phyloP scores from a whole-genome alignment of 768 basidiomycete species.

The Psilocybe cyanescens region DNA sequence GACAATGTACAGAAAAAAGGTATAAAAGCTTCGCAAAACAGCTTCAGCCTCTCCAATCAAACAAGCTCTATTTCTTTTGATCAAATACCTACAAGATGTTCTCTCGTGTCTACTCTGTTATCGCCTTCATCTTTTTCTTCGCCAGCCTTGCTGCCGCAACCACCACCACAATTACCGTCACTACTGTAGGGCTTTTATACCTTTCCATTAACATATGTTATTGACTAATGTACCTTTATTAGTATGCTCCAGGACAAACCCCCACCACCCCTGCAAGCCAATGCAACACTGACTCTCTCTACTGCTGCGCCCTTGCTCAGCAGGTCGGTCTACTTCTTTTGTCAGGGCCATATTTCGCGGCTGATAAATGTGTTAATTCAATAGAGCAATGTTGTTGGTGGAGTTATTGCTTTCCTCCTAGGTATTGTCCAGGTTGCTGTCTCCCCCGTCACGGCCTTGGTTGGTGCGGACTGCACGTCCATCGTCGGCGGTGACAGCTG shows the following conservation, averaged over 20 bases:
- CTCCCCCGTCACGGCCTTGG: not conserved
- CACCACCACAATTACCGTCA: slow-evolving; percentile 18
- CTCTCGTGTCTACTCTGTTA: not conserved
- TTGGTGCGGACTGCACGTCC: slow-evolving; percentile 16
- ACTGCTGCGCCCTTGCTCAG: slow-evolving; percentile 14
- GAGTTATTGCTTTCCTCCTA: not conserved
- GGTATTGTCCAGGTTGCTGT: not conserved
- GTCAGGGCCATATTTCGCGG: too few species aligned
- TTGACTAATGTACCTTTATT: not conserved
- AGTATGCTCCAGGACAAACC: not conserved
- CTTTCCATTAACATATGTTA: not conserved
- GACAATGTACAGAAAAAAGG: not conserved
- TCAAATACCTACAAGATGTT: not conserved
- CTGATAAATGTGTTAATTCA: too few species aligned
- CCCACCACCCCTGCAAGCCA: slow-evolving; percentile 15
- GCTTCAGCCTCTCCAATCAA: not conserved
- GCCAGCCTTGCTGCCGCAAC: slow-evolving; percentile 8
- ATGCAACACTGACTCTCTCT: slow-evolving; percentile 16
- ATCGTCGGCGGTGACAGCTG: slow-evolving; percentile 16
- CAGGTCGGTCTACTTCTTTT: not conserved
- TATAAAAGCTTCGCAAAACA: not conserved
- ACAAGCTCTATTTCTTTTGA: not conserved
- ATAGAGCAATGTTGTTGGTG: not conserved
- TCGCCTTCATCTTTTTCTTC: slow-evolving; percentile 6
- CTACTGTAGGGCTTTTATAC: slow-evolving; percentile 5